Evolutionary conservation across 441 rosid species (phyloP).

Genomic region (Populus hybrid): DNA sequence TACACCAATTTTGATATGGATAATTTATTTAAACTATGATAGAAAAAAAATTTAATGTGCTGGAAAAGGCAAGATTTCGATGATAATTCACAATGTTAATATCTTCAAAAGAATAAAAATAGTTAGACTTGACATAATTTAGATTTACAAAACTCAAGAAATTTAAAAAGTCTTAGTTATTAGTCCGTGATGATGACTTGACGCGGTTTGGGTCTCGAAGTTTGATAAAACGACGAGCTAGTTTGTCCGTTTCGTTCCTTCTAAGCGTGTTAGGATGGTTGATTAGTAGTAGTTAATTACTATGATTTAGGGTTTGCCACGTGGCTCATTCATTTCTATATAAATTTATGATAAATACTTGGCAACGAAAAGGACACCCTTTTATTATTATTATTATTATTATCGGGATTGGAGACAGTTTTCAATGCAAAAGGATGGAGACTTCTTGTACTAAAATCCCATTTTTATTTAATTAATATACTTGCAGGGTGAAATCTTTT

Average conservation of each 20-base stretch:
- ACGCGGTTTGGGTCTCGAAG: slow-evolving; percentile 17
- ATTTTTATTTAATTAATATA: too few species aligned
- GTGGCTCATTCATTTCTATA: background rate
- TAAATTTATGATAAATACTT: background rate
- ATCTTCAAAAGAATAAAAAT: too few species aligned
- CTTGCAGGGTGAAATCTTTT: too few species aligned
- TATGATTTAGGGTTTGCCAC: slow-evolving; percentile 4
- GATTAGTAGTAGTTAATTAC: slow-evolving; percentile 3
- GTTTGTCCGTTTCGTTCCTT: background rate
- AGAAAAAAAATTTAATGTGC: too few species aligned
- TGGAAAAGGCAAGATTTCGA: too few species aligned
- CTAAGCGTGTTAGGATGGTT: slow-evolving; percentile 7
- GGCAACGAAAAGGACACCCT: background rate
- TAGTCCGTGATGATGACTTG: background rate
- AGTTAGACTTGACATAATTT: background rate
- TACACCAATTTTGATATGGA: too few species aligned
- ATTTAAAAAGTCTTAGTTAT: background rate
- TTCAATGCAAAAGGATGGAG: too few species aligned
- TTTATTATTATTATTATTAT: background rate
- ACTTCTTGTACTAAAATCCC: too few species aligned
- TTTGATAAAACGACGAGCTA: slow-evolving; percentile 8
- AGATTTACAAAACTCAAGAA: background rate
- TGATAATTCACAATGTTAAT: too few species aligned
- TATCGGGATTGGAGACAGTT: background rate
- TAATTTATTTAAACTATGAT: too few species aligned